Evolutionary conservation across 441 rosid species (phyloP), one percentile per base, ranked within the genome.

Genomic region (Pelargonium fulgidum): DNA sequence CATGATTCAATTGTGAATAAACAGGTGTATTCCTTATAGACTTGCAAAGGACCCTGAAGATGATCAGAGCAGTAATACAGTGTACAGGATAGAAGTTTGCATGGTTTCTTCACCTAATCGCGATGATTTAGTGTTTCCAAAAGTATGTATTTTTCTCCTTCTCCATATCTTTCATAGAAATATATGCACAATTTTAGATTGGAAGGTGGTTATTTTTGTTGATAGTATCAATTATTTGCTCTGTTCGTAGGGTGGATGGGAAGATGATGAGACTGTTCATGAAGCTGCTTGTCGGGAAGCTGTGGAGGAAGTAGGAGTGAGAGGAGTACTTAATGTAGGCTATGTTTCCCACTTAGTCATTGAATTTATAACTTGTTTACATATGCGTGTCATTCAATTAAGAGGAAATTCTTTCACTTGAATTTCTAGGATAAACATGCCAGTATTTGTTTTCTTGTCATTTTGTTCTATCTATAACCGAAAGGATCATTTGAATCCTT

Each of bases 201-300:
- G 6, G 7, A 59, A 36, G 17, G 24, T n/a, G 24, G 12, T 26
- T 41, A 7, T 1, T 6, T 2, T 9, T 42, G 17, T 24, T 45
- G 9, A 47, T 13, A 3, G 63, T 47, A 0, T 13, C 6, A 12
- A 22, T 22, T 22, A 22, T 22, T 19, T 17, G 5, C 64, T 42
- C 16, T 16, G 16, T 26, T 75, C 9, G 62, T 76, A 89, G 96
- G 97, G 97, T 56, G 97, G 96, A 73, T 92, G 97, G 97, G 97
- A 92, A 76, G 80, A 92, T 77, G 97, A 92, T 77, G 97, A 92
- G 77, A 86, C 96, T 47, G 75, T 87, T 36, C 70, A 70, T 26
- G 92, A 92, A 81, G 96, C 97, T 65, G 97, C 97, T 11, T 75
- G 92, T 73, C 92, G 97, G 24, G 97, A 89, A 84, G 91, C 97